These are phyloP conservation scores for Fusarium xyrophilum DNA, from an alignment of 2,329 filamentous ascomycete species.

Conservation along the genomic window DNA sequence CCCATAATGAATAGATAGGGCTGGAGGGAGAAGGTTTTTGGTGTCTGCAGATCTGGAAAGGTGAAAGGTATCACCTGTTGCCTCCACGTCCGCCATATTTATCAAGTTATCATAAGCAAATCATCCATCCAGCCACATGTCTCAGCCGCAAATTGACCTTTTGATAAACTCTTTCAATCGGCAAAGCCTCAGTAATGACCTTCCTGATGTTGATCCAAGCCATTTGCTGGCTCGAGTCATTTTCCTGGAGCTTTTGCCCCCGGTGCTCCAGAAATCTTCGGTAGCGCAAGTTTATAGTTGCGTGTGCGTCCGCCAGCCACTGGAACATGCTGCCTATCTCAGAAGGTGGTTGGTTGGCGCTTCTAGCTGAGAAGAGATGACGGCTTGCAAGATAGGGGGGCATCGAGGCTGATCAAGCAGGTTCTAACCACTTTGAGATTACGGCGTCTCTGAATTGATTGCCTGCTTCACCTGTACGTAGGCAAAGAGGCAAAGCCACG, in stretches of 20 bases:
- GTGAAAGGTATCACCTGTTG: no score
- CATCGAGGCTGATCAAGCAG: neutral
- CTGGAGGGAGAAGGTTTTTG: no score
- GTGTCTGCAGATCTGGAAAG: no score
- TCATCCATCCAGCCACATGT: neutral
- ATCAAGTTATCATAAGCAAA: neutral
- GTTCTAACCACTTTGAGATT: neutral
- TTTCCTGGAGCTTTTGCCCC: neutral
- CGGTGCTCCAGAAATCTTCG: neutral
- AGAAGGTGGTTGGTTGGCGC: neutral
- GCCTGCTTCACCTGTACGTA: fast-evolving
- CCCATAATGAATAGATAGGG: no score
- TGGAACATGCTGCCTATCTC: neutral
- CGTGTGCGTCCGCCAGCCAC: neutral
- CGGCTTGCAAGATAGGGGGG: neutral
- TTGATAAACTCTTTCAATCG: neutral
- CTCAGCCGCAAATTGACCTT: neutral
- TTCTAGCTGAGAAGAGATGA: neutral
- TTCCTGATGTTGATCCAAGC: neutral
- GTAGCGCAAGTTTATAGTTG: neutral
- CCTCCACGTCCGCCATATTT: no score
- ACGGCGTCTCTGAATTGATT: neutral
- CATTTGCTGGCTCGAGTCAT: neutral
- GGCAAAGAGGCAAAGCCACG: neutral
- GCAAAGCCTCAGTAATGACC: neutral